Conservation (phyloP, 2,329 filamentous ascomycete species). For the Pseudogymnoascus sp. region DNA sequence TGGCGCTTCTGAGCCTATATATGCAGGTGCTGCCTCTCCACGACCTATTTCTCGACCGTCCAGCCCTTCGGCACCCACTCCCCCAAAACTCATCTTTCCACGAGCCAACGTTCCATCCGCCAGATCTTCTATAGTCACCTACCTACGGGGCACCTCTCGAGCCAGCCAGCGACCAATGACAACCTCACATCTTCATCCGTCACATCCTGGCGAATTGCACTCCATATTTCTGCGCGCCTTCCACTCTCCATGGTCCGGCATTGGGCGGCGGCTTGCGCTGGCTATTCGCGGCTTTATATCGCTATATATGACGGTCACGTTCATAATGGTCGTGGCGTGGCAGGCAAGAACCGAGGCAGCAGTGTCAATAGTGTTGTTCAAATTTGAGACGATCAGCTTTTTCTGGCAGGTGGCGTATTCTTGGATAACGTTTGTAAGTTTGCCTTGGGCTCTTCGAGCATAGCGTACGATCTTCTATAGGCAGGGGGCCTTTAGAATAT, state of each 20-base stretch:
- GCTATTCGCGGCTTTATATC: conserved; percentile 24
- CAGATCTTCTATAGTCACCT: too few species aligned
- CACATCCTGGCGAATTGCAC: conserved; percentile 18
- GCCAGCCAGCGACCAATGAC: conserved; percentile 12
- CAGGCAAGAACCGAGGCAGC: conserved; percentile 21
- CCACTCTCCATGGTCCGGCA: conserved; percentile 30
- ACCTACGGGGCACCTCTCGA: too few species aligned
- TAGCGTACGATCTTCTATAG: not conserved
- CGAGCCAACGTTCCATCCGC: too few species aligned
- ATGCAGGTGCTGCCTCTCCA: not conserved
- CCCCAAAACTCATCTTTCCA: not conserved
- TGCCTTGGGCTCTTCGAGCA: too few species aligned
- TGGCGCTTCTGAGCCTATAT: not conserved
- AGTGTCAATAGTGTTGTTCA: conserved; percentile 21
- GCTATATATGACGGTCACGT: conserved; percentile 23
- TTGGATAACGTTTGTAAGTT: conserved; percentile 28
- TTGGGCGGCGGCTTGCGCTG: conserved; percentile 28
- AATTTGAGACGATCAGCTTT: conserved; percentile 28
- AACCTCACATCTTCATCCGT: not conserved
- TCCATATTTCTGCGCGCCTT: conserved; percentile 32
- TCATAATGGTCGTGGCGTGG: conserved; percentile 24
- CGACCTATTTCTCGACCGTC: not conserved
- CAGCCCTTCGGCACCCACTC: not conserved
- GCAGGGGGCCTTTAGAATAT: too few species aligned
- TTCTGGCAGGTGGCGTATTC: conserved; percentile 28